These are phyloP conservation scores for Medicago ruthenica DNA, from an alignment of 306 rosid species.

Conservation along the genomic window DNA sequence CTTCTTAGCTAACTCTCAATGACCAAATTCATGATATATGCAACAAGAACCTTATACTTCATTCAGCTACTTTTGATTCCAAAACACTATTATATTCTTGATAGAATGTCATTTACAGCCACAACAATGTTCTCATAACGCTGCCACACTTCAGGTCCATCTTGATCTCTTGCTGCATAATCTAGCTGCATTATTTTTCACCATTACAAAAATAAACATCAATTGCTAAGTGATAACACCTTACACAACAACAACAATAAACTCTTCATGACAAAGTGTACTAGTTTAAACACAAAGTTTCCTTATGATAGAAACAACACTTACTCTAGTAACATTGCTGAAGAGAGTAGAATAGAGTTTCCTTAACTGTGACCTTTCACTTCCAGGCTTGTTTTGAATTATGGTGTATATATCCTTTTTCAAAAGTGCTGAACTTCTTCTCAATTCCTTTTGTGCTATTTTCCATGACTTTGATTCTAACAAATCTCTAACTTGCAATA, in stretches of 20 bases:
- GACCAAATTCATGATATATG: constrained; percentile 6
- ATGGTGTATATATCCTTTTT: constrained; percentile 71
- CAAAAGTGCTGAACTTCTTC: constrained; percentile 59
- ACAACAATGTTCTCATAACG: constrained; percentile 63
- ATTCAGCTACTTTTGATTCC: constrained; percentile 12
- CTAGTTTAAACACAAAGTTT: neutral
- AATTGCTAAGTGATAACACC: constrained; percentile 20
- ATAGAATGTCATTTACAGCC: constrained; percentile 63
- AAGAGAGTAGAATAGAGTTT: constrained; percentile 71
- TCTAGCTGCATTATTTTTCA: constrained; percentile 64
- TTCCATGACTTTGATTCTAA: constrained; percentile 69
- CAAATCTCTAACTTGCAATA: constrained; percentile 50
- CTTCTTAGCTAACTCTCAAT: constrained; percentile 5
- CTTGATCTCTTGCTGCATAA: constrained; percentile 85
- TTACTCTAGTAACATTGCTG: constrained; percentile 56
- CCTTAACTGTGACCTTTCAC: constrained; percentile 68
- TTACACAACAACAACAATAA: constrained; percentile 3
- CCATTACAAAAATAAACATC: constrained; percentile 23
- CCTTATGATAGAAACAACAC: neutral
- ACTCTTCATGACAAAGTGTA: neutral
- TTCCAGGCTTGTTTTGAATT: constrained; percentile 66
- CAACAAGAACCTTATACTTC: constrained; percentile 10
- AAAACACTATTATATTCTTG: constrained; percentile 49
- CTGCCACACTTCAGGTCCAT: constrained; percentile 60
- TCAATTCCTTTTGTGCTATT: constrained; percentile 60